Evolutionary conservation across 768 basidiomycete species (phyloP), one percentile per base, ranked within the genome.

Genomic region (Macrolepiota albuminosa): DNA sequence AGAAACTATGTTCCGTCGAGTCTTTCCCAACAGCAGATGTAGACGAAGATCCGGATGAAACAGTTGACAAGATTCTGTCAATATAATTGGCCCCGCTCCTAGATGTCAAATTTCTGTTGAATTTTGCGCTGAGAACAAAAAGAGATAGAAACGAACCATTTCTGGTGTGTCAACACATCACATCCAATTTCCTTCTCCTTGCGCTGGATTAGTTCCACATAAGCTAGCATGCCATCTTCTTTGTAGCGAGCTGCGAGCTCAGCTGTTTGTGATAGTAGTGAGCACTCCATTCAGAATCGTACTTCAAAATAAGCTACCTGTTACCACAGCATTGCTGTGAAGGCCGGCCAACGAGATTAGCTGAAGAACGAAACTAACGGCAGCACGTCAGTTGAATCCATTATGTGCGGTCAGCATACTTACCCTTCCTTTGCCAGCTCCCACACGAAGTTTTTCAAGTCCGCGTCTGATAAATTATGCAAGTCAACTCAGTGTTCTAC

Each of bases 51-150:
- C 93, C 93, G 10, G 91, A 91, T 8, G 92, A 88, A 24, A 96
- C 84, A 16, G 85, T 90, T 43, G 84, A 84, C 54, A 96, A 75
- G 63, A 96, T 94, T 56, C 88, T 76, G 73, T 96, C 93, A 59
- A 94, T 85, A 72, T 95, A 96, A 68, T 89, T 90, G 26, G 93
- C 93, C 39, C 94, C 93, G 63, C 92, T 93, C 89, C 89, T 91
- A 66, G 64, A 26, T 50, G 43, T 49, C 42, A 21, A 43, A 61
- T 57, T 39, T 40, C 43, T 45, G 43, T 51, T 14, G 50, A 13
- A 36, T 39, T 49, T 51, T 33, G 40, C 56, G 26, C 13, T 46
- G 24, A 47, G 40, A 29, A 24, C 7, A 9, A 11, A 9, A 11
- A 50, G 52, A 43, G 29, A 54, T 21, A 48, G 50, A 43, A 21